phyloP scores from a whole-genome alignment of 2,329 filamentous ascomycete genomes.

The Lithohypha guttulata region DNA sequence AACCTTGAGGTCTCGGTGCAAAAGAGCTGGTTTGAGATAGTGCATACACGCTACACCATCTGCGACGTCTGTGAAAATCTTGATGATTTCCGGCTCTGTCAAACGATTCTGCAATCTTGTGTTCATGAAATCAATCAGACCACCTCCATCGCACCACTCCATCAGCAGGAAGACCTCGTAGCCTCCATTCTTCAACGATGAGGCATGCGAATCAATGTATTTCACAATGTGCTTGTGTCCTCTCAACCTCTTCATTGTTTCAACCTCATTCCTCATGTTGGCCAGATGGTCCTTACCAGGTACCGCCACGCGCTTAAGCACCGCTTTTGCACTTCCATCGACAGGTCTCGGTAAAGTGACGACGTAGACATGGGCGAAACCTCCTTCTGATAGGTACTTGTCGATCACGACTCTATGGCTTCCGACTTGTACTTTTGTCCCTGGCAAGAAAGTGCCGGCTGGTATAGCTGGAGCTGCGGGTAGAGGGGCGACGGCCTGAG shows the following conservation, averaged over 20 bases:
- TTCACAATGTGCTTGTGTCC: constrained; percentile 93
- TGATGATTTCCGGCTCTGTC: constrained; percentile 92
- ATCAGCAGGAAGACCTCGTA: constrained; percentile 98
- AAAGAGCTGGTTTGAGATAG: constrained; percentile 83
- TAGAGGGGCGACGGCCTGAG: constrained; percentile 15
- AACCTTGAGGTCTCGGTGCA: constrained; percentile 93
- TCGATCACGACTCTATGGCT: constrained; percentile 87
- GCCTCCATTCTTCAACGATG: constrained; percentile 79
- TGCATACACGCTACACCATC: constrained; percentile 99
- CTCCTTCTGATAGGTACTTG: constrained; percentile 94
- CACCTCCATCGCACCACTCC: constrained; percentile 92
- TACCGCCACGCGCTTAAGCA: constrained; percentile 90
- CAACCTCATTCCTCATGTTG: constrained; percentile 95
- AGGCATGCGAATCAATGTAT: constrained; percentile 97
- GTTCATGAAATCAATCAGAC: constrained; percentile 99
- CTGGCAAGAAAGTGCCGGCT: constrained; percentile 81
- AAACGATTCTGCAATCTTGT: constrained; percentile 89
- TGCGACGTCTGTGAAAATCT: constrained; percentile 91
- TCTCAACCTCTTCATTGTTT: constrained; percentile 99
- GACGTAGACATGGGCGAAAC: constrained; percentile 96
- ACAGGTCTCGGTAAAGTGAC: constrained; percentile 72
- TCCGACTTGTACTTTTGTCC: constrained; percentile 94
- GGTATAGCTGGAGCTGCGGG: constrained; percentile 31
- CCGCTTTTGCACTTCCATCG: constrained; percentile 68
- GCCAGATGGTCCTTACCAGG: constrained; percentile 90